A percentile compares a stretch with the other conserved stretches of the same genome.
phyloP scores from a whole-genome alignment of 1,139 yeast genomes.

The Debaryomyces coudertii region DNA sequence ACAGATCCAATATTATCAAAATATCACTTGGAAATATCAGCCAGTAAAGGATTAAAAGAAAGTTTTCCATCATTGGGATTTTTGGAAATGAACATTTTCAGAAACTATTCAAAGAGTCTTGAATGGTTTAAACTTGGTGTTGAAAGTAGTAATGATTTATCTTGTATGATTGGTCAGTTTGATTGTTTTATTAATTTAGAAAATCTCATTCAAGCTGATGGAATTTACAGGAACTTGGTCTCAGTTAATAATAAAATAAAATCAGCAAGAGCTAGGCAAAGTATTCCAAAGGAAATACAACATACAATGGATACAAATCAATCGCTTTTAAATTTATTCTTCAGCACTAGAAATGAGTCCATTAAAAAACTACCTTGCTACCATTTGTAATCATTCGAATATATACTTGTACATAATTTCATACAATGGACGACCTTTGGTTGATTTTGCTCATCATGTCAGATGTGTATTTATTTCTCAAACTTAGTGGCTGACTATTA shows the following conservation, averaged over 20 bases:
- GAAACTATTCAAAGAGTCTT: constrained; percentile 55
- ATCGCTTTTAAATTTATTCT: constrained; percentile 33
- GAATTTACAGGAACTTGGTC: constrained; percentile 28
- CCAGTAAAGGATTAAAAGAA: constrained; percentile 74
- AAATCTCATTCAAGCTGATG: constrained; percentile 32
- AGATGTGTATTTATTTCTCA: constrained; percentile 37
- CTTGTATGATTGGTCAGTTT: constrained; percentile 75
- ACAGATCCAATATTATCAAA: constrained; percentile 62
- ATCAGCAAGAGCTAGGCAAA: constrained; percentile 17
- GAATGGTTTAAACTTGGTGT: constrained; percentile 88
- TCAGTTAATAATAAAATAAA: constrained; percentile 28
- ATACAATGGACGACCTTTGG: constrained; percentile 12
- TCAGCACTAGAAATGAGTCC: constrained; percentile 30
- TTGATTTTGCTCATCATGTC: constrained; percentile 24
- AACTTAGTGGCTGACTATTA: constrained; percentile 38
- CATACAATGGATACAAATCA: constrained; percentile 29
- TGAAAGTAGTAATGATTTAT: constrained; percentile 58
- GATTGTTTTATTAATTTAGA: constrained; percentile 49
- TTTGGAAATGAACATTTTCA: constrained; percentile 69
- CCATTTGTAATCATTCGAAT: constrained; percentile 9
- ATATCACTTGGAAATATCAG: constrained; percentile 75
- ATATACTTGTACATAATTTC: constrained; percentile 11
- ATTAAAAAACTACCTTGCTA: constrained; percentile 18
- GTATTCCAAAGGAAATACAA: constrained; percentile 29
- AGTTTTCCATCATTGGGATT: constrained; percentile 78